These are phyloP conservation scores for Candolleomyces efflorescens DNA, from an alignment of 768 basidiomycete genomes.

Conservation along the genomic window DNA sequence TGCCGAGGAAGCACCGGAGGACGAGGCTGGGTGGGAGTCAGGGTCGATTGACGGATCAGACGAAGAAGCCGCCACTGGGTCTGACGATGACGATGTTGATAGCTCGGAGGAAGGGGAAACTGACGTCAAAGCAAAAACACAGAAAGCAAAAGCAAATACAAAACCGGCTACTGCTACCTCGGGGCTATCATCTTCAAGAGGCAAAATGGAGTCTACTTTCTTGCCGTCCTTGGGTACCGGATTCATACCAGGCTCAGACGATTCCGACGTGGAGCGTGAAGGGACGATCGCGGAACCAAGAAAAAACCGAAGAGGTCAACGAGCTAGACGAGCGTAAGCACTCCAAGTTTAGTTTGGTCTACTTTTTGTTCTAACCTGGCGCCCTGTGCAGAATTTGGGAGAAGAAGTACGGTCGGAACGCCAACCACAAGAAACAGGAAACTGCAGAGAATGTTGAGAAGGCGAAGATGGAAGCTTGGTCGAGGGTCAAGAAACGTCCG, in stretches of 20 bases:
- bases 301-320: constrained; percentile 90
- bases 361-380: neutral
- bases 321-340: constrained; percentile 91
- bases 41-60: constrained; percentile 36
- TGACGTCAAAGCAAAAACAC: neutral
- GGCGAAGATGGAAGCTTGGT: neutral
- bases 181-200: constrained; percentile 2
- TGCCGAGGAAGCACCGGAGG: neutral
- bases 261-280: constrained; percentile 76
- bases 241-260: constrained; percentile 72
- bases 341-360: constrained; percentile 3
- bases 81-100: constrained; percentile 14
- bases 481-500: no score
- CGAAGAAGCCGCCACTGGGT: constrained; percentile 7
- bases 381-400: constrained; percentile 83
- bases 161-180: constrained; percentile 12
- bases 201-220: constrained; percentile 43
- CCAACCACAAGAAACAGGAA: constrained; percentile 85
- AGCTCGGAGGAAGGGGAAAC: constrained; percentile 19
- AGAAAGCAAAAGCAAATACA: constrained; percentile 11
- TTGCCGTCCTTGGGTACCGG: constrained; percentile 87
- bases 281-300: constrained; percentile 50
- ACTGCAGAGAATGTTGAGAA: constrained; percentile 14
- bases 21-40: constrained; percentile 46
- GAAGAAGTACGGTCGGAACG: constrained; percentile 88